Percentiles rank a stretch among this genome's conserved stretches.
Conservation (phyloP, 2,329 filamentous ascomycete genomes). For the Penicillium nordicum region DNA sequence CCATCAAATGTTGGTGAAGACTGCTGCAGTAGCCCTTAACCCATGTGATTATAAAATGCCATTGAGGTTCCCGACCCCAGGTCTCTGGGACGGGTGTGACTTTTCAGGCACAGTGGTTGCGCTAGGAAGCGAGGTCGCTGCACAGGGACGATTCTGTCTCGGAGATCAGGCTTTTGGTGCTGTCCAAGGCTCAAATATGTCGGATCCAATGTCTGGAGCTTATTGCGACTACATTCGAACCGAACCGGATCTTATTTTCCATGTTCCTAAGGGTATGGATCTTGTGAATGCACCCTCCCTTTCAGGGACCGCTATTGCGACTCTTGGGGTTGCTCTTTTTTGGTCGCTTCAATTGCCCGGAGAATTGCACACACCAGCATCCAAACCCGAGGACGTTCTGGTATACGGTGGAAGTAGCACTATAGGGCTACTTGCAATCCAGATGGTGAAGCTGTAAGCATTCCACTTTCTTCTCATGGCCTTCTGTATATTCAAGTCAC, state of each 20-base stretch:
- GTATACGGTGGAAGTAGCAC: constrained; percentile 24
- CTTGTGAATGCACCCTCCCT: constrained; percentile 10
- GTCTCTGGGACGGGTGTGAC: constrained; percentile 30
- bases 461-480: background rate
- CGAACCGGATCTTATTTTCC: constrained; percentile 17
- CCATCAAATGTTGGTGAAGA: constrained; percentile 21
- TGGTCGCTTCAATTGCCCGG: constrained; percentile 24
- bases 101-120: constrained; percentile 27
- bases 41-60: constrained; percentile 30
- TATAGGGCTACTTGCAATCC: constrained; percentile 21
- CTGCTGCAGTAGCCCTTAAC: constrained; percentile 32
- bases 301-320: constrained; percentile 22
- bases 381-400: constrained; percentile 15
- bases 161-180: constrained; percentile 40
- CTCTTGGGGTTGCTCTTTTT: constrained; percentile 23
- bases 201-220: constrained; percentile 16
- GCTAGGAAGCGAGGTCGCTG: constrained; percentile 13
- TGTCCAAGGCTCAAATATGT: constrained; percentile 31
- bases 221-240: constrained; percentile 21
- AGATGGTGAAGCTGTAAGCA: constrained; percentile 23
- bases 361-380: constrained; percentile 6
- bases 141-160: constrained; percentile 17
- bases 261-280: constrained; percentile 12
- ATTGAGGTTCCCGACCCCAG: constrained; percentile 16
- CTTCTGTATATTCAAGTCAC: background rate